Evolutionary conservation across 441 rosid species (phyloP).

Genomic region (Brassica hybrid): DNA sequence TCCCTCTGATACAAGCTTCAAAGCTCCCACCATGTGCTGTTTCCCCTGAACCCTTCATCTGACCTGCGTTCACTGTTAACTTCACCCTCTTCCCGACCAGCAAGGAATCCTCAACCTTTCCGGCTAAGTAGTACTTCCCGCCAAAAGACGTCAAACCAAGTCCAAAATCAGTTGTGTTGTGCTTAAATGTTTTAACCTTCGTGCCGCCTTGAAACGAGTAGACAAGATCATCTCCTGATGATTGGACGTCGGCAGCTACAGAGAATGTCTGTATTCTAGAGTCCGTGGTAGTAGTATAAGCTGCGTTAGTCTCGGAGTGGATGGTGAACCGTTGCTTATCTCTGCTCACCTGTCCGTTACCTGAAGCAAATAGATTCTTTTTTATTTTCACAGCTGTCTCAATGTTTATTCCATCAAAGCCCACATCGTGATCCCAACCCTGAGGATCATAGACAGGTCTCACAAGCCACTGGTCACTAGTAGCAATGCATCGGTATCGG

Average conservation of each 20-base stretch:
- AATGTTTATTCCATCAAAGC: conserved; percentile 87
- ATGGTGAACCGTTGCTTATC: conserved; percentile 80
- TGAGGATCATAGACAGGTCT: conserved; percentile 94
- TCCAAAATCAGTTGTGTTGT: conserved; percentile 67
- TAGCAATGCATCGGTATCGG: conserved; percentile 67
- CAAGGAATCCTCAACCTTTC: conserved; percentile 77
- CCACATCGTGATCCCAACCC: conserved; percentile 97
- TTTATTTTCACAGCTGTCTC: conserved; percentile 67
- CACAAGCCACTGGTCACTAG: conserved; percentile 64
- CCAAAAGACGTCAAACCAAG: conserved; percentile 66
- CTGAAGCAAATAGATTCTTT: conserved; percentile 60
- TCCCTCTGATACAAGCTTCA: conserved; percentile 81
- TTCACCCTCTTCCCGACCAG: conserved; percentile 75
- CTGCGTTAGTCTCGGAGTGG: conserved; percentile 77
- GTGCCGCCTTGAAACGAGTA: conserved; percentile 64
- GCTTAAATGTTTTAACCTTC: conserved; percentile 65
- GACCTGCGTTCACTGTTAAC: conserved; percentile 69
- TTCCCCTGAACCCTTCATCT: conserved; percentile 60
- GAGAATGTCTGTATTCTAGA: conserved; percentile 58
- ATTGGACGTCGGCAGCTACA: conserved; percentile 75
- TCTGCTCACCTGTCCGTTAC: conserved; percentile 76
- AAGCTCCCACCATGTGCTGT: conserved; percentile 80
- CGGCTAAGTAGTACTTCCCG: conserved; percentile 66
- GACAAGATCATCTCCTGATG: conserved; percentile 77
- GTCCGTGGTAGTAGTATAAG: conserved; percentile 47